These are phyloP conservation scores for Phytophthora citricola DNA, from an alignment of 352 stramenopile genomes.

Conservation along the genomic window DNA sequence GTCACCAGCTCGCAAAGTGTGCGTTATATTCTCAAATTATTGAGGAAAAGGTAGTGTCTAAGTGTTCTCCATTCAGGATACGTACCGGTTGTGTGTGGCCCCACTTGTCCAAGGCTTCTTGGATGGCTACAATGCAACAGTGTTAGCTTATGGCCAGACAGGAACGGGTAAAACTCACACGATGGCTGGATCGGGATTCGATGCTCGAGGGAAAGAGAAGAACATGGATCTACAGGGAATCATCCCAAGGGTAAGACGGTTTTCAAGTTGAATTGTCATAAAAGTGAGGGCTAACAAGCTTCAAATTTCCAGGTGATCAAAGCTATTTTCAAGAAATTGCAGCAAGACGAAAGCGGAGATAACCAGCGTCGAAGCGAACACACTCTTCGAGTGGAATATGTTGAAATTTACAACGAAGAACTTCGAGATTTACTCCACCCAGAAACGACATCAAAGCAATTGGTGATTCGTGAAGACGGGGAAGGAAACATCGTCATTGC, in stretches of 20 bases:
- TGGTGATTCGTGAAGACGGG: slow-evolving; percentile 81
- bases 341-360: slow-evolving; percentile 43
- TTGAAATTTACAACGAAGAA: slow-evolving; percentile 99
- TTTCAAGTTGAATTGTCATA: background rate
- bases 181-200: slow-evolving; percentile 83
- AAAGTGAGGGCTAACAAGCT: slow-evolving; percentile 1
- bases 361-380: slow-evolving; percentile 62
- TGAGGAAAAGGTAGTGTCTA: background rate
- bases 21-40: background rate
- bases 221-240: slow-evolving; percentile 75
- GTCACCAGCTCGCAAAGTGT: slow-evolving; percentile 74
- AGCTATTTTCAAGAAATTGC: slow-evolving; percentile 74
- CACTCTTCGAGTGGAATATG: slow-evolving; percentile 94
- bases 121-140: slow-evolving; percentile 85
- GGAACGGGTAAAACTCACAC: slow-evolving; percentile 96
- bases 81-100: slow-evolving; percentile 74
- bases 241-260: slow-evolving; percentile 75
- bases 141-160: slow-evolving; percentile 88
- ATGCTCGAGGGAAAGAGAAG: slow-evolving; percentile 60
- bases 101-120: slow-evolving; percentile 81
- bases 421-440: slow-evolving; percentile 94
- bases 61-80: slow-evolving; percentile 39
- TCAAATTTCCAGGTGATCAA: slow-evolving; percentile 55
- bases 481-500: slow-evolving; percentile 83
- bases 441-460: slow-evolving; percentile 78